A percentile compares a stretch with the other conserved stretches of the same genome.
phyloP scores from a whole-genome alignment of 257 asterid genomes.

The Sherardia arvensis region DNA sequence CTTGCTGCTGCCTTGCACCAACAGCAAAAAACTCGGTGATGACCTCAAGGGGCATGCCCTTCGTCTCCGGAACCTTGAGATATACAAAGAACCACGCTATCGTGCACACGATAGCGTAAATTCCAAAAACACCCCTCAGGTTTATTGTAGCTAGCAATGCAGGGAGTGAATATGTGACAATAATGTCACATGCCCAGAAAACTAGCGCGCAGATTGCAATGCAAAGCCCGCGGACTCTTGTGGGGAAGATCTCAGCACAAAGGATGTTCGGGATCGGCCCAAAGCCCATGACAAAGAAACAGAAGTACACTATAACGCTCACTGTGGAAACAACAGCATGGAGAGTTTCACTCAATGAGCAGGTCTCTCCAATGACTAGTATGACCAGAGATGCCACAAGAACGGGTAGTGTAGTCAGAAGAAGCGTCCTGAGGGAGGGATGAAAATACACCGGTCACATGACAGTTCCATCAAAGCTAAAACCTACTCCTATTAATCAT shows the following conservation, averaged over 20 bases:
- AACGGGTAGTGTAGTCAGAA: conserved; percentile 73
- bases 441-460: not conserved
- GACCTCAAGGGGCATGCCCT: conserved; percentile 97
- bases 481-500: not conserved
- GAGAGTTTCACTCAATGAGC: conserved; percentile 36
- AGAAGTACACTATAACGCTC: conserved; percentile 75
- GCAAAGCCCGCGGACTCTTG: conserved; percentile 90
- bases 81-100: conserved; percentile 64
- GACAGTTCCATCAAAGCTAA: not conserved
- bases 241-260: conserved; percentile 90
- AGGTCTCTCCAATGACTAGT: conserved; percentile 57
- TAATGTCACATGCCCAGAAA: conserved; percentile 79
- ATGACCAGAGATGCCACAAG: conserved; percentile 46
- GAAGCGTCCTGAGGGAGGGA: conserved; percentile 57
- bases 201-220: conserved; percentile 89
- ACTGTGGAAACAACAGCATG: conserved; percentile 73
- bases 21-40: conserved; percentile 79
- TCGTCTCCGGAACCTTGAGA: conserved; percentile 84
- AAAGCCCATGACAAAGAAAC: conserved; percentile 88
- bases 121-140: conserved; percentile 68
- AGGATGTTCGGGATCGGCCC: conserved; percentile 98
- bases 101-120: conserved; percentile 59
- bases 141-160: conserved; percentile 70
- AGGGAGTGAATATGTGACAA: conserved; percentile 67
- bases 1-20: conserved; percentile 60